phyloP scores from a whole-genome alignment of 257 asterid species.

The Lycium ferocissimum region DNA sequence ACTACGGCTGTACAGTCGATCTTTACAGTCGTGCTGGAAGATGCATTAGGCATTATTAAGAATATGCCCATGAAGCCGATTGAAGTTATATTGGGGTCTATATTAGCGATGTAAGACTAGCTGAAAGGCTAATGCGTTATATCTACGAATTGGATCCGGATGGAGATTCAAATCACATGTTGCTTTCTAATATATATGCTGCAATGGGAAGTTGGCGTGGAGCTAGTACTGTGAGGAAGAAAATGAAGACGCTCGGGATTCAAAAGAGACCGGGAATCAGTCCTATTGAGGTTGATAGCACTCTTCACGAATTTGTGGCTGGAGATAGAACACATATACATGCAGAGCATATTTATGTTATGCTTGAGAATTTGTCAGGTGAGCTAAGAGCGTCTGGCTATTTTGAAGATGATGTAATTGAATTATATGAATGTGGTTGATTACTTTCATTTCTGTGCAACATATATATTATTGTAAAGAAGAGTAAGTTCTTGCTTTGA shows the following conservation, averaged over 20 bases:
- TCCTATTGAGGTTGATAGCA: conserved; percentile 60
- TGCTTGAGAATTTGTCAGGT: conserved; percentile 53
- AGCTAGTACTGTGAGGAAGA: conserved; percentile 72
- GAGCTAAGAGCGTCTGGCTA: conserved; percentile 46
- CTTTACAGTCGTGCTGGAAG: conserved; percentile 78
- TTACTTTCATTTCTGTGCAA: not conserved
- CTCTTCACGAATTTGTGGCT: conserved; percentile 57
- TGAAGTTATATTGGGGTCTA: conserved; percentile 70
- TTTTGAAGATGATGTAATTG: conserved; percentile 36
- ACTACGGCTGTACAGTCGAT: conserved; percentile 81
- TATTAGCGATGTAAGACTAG: conserved; percentile 51
- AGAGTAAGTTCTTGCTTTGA: not conserved
- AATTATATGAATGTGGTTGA: conserved; percentile 31
- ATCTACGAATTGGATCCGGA: conserved; percentile 51
- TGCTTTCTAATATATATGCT: conserved; percentile 76
- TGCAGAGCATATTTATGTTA: conserved; percentile 42
- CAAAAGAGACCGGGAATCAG: conserved; percentile 72
- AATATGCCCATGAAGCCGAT: conserved; percentile 77
- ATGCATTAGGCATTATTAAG: conserved; percentile 55
- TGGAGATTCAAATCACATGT: conserved; percentile 65
- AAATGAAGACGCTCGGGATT: conserved; percentile 75
- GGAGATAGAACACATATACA: conserved; percentile 68
- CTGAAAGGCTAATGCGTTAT: conserved; percentile 61
- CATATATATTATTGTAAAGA: not conserved
- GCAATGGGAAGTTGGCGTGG: conserved; percentile 73